Evolutionary conservation across 2,329 filamentous ascomycete species (phyloP).

Genomic region (Pyrenophora tritici-repentis): DNA sequence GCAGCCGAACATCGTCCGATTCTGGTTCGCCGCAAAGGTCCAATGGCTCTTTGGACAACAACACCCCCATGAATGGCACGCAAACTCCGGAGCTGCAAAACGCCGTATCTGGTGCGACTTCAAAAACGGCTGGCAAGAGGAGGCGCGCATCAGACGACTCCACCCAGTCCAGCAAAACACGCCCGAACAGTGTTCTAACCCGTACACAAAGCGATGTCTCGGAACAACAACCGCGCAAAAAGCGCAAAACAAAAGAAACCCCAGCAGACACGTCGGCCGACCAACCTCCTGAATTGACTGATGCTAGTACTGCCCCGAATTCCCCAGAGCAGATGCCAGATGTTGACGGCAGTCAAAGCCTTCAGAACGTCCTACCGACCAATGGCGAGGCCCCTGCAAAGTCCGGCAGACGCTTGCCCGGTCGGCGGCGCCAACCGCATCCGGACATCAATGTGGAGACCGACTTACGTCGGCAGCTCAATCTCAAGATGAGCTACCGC

Average conservation of each 20-base stretch:
- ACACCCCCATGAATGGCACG: constrained; percentile 34
- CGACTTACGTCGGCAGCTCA: constrained; percentile 62
- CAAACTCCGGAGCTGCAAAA: constrained; percentile 34
- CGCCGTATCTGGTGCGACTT: constrained; percentile 23
- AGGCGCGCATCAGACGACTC: constrained; percentile 43
- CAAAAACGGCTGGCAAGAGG: constrained; percentile 35
- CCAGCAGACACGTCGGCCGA: constrained; percentile 35
- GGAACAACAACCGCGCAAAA: constrained; percentile 45
- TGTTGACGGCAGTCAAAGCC: constrained; percentile 37
- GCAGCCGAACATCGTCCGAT: constrained; percentile 45
- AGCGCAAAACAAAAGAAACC: constrained; percentile 39
- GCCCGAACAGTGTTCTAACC: constrained; percentile 42
- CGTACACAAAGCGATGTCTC: constrained; percentile 44
- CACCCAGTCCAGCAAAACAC: constrained; percentile 38
- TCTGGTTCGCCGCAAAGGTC: constrained; percentile 43
- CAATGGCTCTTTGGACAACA: constrained; percentile 38
- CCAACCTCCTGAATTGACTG: constrained; percentile 44
- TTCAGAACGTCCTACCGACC: constrained; percentile 43
- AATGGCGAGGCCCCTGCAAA: constrained; percentile 46
- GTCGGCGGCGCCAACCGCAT: constrained; percentile 55
- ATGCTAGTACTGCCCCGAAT: constrained; percentile 43
- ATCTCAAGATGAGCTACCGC: constrained; percentile 69
- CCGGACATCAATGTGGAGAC: constrained; percentile 53
- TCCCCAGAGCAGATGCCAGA: constrained; percentile 45
- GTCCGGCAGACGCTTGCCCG: constrained; percentile 46